A percentile compares a stretch with the other conserved stretches of the same genome.
phyloP scores from a whole-genome alignment of 2,329 filamentous ascomycete species.

The Stachybotrys chartarum region DNA sequence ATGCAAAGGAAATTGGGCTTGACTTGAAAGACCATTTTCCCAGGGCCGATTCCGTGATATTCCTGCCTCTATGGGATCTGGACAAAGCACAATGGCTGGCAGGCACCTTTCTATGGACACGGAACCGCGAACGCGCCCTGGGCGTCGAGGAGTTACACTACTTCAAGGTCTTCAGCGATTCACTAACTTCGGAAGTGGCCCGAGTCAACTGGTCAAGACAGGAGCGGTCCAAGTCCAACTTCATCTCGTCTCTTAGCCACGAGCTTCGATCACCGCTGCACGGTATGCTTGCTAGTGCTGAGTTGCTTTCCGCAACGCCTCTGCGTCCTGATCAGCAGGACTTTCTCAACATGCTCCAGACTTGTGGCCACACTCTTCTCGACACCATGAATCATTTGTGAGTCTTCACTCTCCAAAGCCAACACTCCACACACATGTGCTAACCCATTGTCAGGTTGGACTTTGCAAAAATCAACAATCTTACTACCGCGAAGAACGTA shows the following conservation, averaged over 20 bases:
- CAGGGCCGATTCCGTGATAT: not conserved
- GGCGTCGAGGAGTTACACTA: conserved; percentile 4
- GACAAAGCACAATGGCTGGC: conserved; percentile 2
- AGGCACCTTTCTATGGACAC: conserved; percentile 4
- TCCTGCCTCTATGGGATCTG: conserved; percentile 2
- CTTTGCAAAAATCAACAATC: conserved; percentile 42
- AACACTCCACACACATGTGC: not conserved
- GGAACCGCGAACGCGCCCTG: conserved; percentile 4
- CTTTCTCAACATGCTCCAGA: conserved; percentile 38
- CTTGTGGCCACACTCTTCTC: conserved; percentile 39
- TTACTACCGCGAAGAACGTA: not conserved
- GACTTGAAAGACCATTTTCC: no score
- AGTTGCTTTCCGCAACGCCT: conserved; percentile 39
- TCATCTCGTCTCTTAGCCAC: conserved; percentile 40
- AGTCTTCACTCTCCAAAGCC: not conserved
- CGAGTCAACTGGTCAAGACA: conserved; percentile 3
- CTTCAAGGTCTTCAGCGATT: conserved; percentile 3
- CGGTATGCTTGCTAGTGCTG: conserved; percentile 45
- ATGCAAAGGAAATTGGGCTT: no score
- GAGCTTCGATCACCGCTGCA: conserved; percentile 50
- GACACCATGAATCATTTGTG: conserved; percentile 41
- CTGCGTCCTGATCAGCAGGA: conserved; percentile 33
- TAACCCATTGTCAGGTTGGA: conserved; percentile 17
- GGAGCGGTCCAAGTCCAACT: conserved; percentile 4
- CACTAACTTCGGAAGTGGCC: conserved; percentile 5